Base-by-base conservation (phyloP, 148 eudicot species). In the Hydrangea macrophylla region DNA sequence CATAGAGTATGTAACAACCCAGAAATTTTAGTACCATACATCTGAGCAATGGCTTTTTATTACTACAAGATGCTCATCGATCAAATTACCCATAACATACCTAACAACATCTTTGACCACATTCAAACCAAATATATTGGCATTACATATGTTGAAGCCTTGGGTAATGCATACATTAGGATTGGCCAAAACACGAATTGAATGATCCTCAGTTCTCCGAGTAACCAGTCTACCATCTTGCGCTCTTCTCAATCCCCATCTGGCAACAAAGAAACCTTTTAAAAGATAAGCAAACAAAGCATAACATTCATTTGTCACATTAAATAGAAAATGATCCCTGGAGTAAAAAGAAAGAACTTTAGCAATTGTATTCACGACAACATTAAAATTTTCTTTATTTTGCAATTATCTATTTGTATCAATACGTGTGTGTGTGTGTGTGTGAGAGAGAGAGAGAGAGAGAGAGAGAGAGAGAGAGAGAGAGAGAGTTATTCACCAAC, bases 161-260 rank as follows among this genome's bases (percentile, higher is more conserved):
- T 79, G 71, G 68, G 60, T 66, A 59, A 62, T 69, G 73, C 90
- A 70, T 86, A 86, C 90, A 79, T 81, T 81, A 62, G 80, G 80
- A 77, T 77, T 83, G 54, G 85, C 83, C 68, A 86, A 61, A 75
- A 85, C 80, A 42, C 68, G 82, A 63, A 76, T 28, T 50, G 76
- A 67, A n/a, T 54, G 80, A 35, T 69, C 68, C 76, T 71, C 76
- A 65, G 75, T 68, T 73, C 78, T 78, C 25, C 28, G 70, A 68
- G 69, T 51, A 56, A 70, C 55, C 72, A 71, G 63, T 54, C 67
- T 64, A 55, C 32, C 58, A 61, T 68, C 71, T 40, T 71, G 67
- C 32, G 70, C 76, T 65, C 79, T 65, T 68, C 69, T 73, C 53
- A 64, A 66, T 2, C 73, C 76, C 86, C 78, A 73, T 80, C 89